A percentile compares a stretch with the other conserved stretches of the same genome.
These are phyloP conservation scores for Pyrenula massariospora DNA, from an alignment of 495 filamentous ascomycete genomes.

Conservation along the genomic window DNA sequence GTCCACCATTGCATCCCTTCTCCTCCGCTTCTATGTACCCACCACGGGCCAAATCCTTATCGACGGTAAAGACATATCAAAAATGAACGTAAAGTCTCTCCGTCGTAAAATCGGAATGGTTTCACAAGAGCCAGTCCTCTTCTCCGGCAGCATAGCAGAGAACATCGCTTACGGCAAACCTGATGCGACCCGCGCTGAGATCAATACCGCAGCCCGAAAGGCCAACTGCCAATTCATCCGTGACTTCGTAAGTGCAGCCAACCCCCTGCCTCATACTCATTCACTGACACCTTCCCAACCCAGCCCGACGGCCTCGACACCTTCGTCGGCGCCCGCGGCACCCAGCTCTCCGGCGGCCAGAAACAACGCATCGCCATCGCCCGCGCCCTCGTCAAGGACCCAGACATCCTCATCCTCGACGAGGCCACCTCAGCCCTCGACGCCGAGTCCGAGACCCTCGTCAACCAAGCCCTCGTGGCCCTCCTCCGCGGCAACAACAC, in stretches of 20 bases:
- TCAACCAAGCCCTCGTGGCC: slow-evolving; percentile 74
- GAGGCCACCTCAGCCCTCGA: slow-evolving; percentile 91
- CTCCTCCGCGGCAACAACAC: slow-evolving; percentile 80
- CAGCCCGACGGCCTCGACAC: slow-evolving; percentile 89
- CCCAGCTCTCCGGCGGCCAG: slow-evolving; percentile 90
- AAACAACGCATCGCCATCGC: slow-evolving; percentile 98
- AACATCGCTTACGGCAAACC: slow-evolving; percentile 94
- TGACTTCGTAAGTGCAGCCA: slow-evolving; percentile 63
- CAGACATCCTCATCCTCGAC: slow-evolving; percentile 91
- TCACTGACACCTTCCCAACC: slow-evolving; percentile 4
- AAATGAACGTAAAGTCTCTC: slow-evolving; percentile 90
- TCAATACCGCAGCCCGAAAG: slow-evolving; percentile 74
- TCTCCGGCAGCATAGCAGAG: slow-evolving; percentile 90
- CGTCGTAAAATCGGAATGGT: slow-evolving; percentile 90
- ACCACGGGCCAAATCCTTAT: slow-evolving; percentile 69
- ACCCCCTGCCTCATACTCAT: neutral
- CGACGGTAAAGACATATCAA: slow-evolving; percentile 69
- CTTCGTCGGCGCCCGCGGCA: slow-evolving; percentile 80
- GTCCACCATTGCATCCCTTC: slow-evolving; percentile 77
- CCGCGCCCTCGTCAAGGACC: slow-evolving; percentile 84
- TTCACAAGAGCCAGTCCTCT: slow-evolving; percentile 88
- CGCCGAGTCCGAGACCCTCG: slow-evolving; percentile 93
- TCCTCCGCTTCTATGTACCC: slow-evolving; percentile 85
- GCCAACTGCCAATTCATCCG: slow-evolving; percentile 96
- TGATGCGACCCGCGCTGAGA: slow-evolving; percentile 62